phyloP scores from a whole-genome alignment of 2,329 filamentous ascomycete species.

The Neurospora sp. region DNA sequence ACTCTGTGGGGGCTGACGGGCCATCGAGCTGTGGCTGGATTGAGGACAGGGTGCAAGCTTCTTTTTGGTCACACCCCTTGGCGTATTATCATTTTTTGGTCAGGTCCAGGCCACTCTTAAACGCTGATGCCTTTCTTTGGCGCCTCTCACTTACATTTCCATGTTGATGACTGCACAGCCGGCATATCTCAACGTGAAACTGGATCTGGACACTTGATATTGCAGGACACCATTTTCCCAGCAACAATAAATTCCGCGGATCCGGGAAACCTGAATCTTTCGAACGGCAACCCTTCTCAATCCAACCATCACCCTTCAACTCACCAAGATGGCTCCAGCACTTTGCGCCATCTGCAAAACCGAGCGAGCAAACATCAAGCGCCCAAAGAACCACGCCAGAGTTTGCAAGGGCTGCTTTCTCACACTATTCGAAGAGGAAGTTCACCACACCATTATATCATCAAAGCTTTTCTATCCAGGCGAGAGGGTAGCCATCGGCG shows the following conservation, averaged over 20 bases:
- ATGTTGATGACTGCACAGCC: neutral
- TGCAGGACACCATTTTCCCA: neutral
- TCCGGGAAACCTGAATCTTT: neutral
- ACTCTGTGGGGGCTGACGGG: neutral
- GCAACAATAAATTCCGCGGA: neutral
- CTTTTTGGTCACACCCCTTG: neutral
- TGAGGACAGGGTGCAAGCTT: neutral
- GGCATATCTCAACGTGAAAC: neutral
- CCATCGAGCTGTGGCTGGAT: neutral
- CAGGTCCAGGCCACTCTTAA: neutral
- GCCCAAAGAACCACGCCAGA: slow-evolving; percentile 90
- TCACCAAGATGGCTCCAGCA: slow-evolving; percentile 60
- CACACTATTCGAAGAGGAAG: slow-evolving; percentile 77
- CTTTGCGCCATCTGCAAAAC: slow-evolving; percentile 67
- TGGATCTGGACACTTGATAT: neutral
- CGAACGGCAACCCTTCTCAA: neutral
- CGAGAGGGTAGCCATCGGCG: slow-evolving; percentile 86
- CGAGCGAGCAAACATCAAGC: slow-evolving; percentile 75
- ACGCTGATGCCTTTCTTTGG: neutral
- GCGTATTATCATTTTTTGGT: neutral
- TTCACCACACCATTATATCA: slow-evolving; percentile 82
- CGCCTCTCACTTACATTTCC: neutral
- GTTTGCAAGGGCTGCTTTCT: slow-evolving; percentile 88
- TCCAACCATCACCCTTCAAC: neutral
- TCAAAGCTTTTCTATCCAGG: slow-evolving; percentile 73